These are phyloP conservation scores for Colletotrichum limetticola DNA, from an alignment of 2,329 filamentous ascomycete genomes.

Conservation along the genomic window DNA sequence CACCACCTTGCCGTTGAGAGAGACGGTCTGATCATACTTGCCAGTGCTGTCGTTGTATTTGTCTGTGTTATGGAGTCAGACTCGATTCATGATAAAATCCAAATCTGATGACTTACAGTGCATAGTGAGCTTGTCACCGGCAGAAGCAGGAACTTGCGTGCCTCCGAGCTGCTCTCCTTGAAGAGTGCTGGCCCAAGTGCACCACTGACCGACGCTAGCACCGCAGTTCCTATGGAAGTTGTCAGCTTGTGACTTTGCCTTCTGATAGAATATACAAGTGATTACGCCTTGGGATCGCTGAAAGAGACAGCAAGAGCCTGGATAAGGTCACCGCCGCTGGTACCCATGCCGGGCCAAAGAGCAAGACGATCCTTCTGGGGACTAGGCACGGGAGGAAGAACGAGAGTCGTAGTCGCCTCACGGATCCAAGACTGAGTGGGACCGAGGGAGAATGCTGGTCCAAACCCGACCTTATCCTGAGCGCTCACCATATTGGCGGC, in stretches of 20 bases:
- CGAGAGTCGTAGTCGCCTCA: constrained; percentile 10
- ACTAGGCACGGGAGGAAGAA: neutral
- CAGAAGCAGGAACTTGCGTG: neutral
- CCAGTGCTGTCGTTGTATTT: constrained; percentile 18
- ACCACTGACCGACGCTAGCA: constrained; percentile 5
- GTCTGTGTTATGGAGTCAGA: neutral
- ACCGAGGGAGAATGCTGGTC: constrained; percentile 2
- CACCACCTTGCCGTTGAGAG: constrained; percentile 4
- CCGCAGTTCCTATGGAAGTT: neutral
- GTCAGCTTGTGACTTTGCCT: neutral
- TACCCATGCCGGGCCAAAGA: constrained; percentile 12
- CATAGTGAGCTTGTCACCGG: constrained; percentile 8
- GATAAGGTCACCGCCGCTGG: constrained; percentile 8
- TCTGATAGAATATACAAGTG: neutral
- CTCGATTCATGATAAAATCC: neutral
- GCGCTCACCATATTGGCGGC: constrained; percentile 6
- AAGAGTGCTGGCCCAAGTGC: constrained; percentile 14
- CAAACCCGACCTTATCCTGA: constrained; percentile 5
- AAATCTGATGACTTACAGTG: neutral
- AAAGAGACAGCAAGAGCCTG: constrained; percentile 12
- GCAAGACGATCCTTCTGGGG: constrained; percentile 11
- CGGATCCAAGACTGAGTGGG: constrained; percentile 4
- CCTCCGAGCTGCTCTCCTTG: constrained; percentile 9
- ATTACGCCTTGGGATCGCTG: neutral
- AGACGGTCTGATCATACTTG: constrained; percentile 10